Base-by-base conservation (phyloP, 23 red algal genomes). In the Cyanidium caldarium region DNA sequence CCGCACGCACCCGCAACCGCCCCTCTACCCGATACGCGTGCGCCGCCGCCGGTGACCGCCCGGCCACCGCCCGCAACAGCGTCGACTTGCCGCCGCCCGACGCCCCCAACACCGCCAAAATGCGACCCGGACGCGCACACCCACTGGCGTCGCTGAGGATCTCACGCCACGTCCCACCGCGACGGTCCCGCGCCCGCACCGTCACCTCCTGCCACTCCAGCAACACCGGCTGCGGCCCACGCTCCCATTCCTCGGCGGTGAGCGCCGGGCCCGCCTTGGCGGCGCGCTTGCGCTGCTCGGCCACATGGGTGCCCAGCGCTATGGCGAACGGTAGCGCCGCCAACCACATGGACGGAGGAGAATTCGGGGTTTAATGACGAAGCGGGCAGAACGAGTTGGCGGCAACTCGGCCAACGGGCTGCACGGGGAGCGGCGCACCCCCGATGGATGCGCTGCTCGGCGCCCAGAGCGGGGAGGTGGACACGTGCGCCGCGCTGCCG, bases 51-150 rank as follows among this genome's bases (percentile, higher is more conserved):
- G 51, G 23, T 5, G 31, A 28, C 10, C 85, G 80, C 0, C 91
- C 85, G 0, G 91, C 83, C 46, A 96, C 40, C 25, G 79, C 67
- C 42, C 82, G 82, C n/a, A 96, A 75, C 16, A 96, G 69, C 30
- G 83, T 88, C 34, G 83, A 83, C 75, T 96, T 96, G 20, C 91
- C 91, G 1, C 82, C 66, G 12, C 91, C 91, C 36, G 83, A 88
- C 37, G 91, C 82, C 2, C 91, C 91, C 28, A 87, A 21, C 44
- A 96, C 68, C 30, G 91, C 91, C 21, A 94, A 20, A 34, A 94
- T 40, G 34, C 82, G 75, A 23, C 87, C 87, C 0, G 87, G 80
- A 1, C 45, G 40, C 3, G 87, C 87, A 51, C 2, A 39, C 34
- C 87, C 87, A 36, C 68, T 80, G 7, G 73, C 71, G 17, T 61